A percentile compares a stretch with the other conserved stretches of the same genome.
Conservation (phyloP, 345 rosid species). For the Brassica incana region DNA sequence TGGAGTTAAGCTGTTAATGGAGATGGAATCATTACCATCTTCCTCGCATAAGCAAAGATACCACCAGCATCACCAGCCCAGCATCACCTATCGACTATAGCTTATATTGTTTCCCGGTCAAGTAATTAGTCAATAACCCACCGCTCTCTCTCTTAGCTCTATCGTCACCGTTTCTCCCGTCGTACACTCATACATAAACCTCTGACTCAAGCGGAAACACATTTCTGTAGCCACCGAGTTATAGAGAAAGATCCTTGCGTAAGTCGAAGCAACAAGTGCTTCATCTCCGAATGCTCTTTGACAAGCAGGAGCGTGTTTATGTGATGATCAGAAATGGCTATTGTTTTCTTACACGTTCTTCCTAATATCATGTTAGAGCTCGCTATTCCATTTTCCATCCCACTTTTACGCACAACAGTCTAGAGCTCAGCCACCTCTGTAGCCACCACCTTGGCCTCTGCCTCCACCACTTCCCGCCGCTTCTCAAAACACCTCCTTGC, state of each 20-base stretch:
- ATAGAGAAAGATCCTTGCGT: too few species aligned
- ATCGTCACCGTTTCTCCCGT: constrained; percentile 75
- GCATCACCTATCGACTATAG: constrained; percentile 77
- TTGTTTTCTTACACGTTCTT: too few species aligned
- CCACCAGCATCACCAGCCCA: constrained; percentile 82
- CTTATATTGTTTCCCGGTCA: constrained; percentile 67
- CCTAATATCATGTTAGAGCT: too few species aligned
- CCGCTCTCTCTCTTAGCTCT: constrained; percentile 55
- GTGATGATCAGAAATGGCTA: too few species aligned
- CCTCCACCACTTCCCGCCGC: not conserved
- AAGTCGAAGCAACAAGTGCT: too few species aligned
- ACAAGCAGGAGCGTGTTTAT: too few species aligned
- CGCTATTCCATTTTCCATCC: not conserved
- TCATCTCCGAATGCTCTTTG: too few species aligned
- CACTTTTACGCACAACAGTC: not conserved
- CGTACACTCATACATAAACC: constrained; percentile 70
- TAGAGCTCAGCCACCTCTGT: not conserved
- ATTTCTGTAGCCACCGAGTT: constrained; percentile 43
- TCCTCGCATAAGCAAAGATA: constrained; percentile 74
- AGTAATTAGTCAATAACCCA: constrained; percentile 67
- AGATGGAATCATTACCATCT: constrained; percentile 68
- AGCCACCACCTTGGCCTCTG: not conserved
- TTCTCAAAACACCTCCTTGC: not conserved
- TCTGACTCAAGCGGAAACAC: constrained; percentile 76
- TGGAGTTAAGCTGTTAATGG: constrained; percentile 38